Percentiles rank a stretch among this genome's conserved stretches.
These are phyloP conservation scores for Sclerotinia subarctica DNA, from an alignment of 2,329 filamentous ascomycete genomes.

Conservation along the genomic window DNA sequence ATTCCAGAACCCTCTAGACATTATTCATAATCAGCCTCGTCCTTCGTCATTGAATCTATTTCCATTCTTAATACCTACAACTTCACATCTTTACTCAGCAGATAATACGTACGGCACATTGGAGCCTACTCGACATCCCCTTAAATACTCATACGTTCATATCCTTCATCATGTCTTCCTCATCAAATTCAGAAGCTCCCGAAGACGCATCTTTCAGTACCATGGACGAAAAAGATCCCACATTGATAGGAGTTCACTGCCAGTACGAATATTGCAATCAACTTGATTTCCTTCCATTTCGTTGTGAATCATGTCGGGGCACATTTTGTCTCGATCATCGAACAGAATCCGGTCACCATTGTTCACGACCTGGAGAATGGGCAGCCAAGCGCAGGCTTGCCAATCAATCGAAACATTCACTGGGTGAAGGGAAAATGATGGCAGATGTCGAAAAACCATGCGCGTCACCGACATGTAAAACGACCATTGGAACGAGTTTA, in stretches of 20 bases:
- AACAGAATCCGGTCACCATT: constrained; percentile 76
- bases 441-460: constrained; percentile 65
- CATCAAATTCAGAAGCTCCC: constrained; percentile 41
- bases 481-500: constrained; percentile 64
- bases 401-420: constrained; percentile 51
- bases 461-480: constrained; percentile 64
- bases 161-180: constrained; percentile 51
- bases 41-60: constrained; percentile 25
- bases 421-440: constrained; percentile 53
- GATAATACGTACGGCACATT: not conserved
- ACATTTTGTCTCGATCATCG: constrained; percentile 95
- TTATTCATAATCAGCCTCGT: constrained; percentile 31
- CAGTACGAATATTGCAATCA: constrained; percentile 88
- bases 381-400: constrained; percentile 55
- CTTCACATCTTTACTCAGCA: constrained; percentile 19
- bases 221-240: constrained; percentile 76
- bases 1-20: constrained; percentile 29
- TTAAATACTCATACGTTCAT: constrained; percentile 22
- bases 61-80: constrained; percentile 21
- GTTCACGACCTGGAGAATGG: constrained; percentile 59
- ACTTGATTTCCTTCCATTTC: constrained; percentile 93
- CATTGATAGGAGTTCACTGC: constrained; percentile 86
- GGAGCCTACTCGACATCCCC: not conserved
- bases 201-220: constrained; percentile 60
- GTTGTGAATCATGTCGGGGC: constrained; percentile 80